These are phyloP conservation scores for Entomortierella beljakovae DNA, from an alignment of 192 early-diverging fungal genomes.

Conservation along the genomic window DNA sequence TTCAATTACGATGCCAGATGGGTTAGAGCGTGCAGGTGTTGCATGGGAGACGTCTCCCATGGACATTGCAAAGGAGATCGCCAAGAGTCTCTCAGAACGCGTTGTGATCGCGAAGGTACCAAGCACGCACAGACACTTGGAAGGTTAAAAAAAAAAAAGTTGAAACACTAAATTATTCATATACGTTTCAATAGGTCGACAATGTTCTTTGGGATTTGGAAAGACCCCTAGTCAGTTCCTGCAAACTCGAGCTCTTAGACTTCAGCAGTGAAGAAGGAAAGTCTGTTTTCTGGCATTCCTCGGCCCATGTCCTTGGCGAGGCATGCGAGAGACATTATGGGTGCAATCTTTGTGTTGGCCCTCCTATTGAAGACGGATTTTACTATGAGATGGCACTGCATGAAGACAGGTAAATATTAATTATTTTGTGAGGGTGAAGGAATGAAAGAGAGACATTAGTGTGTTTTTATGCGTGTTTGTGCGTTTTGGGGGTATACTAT, in stretches of 20 bases:
- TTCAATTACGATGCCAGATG: conserved; percentile 89
- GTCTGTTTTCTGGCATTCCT: conserved; percentile 98
- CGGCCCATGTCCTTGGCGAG: conserved; percentile 96
- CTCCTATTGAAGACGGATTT: conserved; percentile 90
- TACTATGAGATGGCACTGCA: conserved; percentile 93
- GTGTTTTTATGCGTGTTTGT: no score
- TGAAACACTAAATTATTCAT: no score
- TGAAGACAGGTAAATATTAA: conserved; percentile 63
- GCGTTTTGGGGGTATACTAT: no score
- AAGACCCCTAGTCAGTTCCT: conserved; percentile 84
- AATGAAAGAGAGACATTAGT: no score
- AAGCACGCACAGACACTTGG: no score
- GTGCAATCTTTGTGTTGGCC: conserved; percentile 96
- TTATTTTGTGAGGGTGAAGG: no score
- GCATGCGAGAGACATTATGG: conserved; percentile 97
- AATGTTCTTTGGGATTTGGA: conserved; percentile 89
- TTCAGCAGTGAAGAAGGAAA: conserved; percentile 94
- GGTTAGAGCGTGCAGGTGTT: conserved; percentile 76
- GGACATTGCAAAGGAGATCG: conserved; percentile 87
- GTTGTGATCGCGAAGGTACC: conserved; percentile 95
- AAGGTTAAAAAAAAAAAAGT: no score
- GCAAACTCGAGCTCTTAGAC: conserved; percentile 88
- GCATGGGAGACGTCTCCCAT: conserved; percentile 96
- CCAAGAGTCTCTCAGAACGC: conserved; percentile 92
- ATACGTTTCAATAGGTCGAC: conserved; percentile 73